Percentiles rank a stretch among this genome's conserved stretches.
These are phyloP conservation scores for Orbilia javanica DNA, from an alignment of 2,329 filamentous ascomycete species.

Conservation along the genomic window DNA sequence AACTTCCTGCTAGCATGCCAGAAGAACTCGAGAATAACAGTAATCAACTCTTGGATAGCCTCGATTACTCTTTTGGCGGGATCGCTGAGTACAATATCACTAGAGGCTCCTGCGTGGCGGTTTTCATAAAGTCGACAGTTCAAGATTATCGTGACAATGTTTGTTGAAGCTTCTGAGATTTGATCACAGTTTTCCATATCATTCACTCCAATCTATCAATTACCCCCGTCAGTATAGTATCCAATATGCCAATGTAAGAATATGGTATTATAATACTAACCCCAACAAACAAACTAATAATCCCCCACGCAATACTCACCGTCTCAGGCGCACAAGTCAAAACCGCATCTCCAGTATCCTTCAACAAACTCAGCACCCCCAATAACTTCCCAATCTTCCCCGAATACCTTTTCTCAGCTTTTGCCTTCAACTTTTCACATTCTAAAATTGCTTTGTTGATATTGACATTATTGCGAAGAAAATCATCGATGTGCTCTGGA, in stretches of 20 bases:
- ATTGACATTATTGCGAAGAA: slow-evolving; percentile 36
- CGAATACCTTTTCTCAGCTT: slow-evolving; percentile 27
- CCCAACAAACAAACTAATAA: slow-evolving; percentile 40
- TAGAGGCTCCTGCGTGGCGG: slow-evolving; percentile 5
- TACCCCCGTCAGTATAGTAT: too few species aligned
- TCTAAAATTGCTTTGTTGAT: slow-evolving; percentile 43
- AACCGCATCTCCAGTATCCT: slow-evolving; percentile 38
- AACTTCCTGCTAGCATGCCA: slow-evolving; percentile 47
- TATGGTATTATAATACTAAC: too few species aligned
- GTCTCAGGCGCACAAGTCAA: slow-evolving; percentile 34
- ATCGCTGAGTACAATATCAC: slow-evolving; percentile 6
- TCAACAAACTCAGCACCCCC: slow-evolving; percentile 38
- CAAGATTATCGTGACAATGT: slow-evolving; percentile 40
- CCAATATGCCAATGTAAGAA: too few species aligned
- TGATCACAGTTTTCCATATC: slow-evolving; percentile 45
- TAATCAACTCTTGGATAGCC: slow-evolving; percentile 36
- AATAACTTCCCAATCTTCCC: slow-evolving; percentile 31
- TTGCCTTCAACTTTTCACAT: slow-evolving; percentile 30
- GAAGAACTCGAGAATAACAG: slow-evolving; percentile 44
- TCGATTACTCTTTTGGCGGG: slow-evolving; percentile 24
- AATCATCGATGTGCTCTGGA: slow-evolving; percentile 12
- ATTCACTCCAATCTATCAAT: too few species aligned
- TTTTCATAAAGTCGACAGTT: slow-evolving; percentile 54
- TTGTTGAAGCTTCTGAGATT: slow-evolving; percentile 44
- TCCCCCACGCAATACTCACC: slow-evolving; percentile 46